phyloP scores from a whole-genome alignment of 2,329 filamentous ascomycete genomes.

The Alternaria tenuissima region DNA sequence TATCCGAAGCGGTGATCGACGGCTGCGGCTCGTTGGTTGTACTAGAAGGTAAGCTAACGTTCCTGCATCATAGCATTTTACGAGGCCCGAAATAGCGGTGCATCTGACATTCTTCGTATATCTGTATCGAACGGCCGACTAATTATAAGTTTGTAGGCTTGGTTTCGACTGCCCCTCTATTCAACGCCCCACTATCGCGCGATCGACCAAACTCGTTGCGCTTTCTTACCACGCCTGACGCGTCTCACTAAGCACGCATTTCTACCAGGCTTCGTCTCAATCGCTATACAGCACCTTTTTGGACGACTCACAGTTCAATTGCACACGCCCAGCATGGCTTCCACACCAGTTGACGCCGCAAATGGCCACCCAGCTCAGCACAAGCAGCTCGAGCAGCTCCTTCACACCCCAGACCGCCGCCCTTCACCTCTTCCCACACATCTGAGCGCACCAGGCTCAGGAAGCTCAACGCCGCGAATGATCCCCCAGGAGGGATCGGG shows the following conservation, averaged over 20 bases:
- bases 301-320: not conserved
- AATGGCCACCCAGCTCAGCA: conserved; percentile 52
- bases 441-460: conserved; percentile 72
- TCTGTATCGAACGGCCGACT: conserved; percentile 3
- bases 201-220: conserved; percentile 10
- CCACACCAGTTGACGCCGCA: conserved; percentile 43
- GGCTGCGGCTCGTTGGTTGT: conserved; percentile 12
- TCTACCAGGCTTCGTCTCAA: conserved; percentile 17
- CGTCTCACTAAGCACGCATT: conserved; percentile 20
- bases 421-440: conserved; percentile 91
- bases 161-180: conserved; percentile 10
- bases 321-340: conserved; percentile 37
- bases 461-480: conserved; percentile 67
- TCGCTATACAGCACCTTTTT: conserved; percentile 11
- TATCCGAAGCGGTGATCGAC: conserved; percentile 13
- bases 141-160: not conserved
- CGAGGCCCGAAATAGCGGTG: conserved; percentile 9
- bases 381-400: conserved; percentile 66
- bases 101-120: conserved; percentile 4
- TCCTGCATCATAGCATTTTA: conserved; percentile 1
- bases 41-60: conserved; percentile 7
- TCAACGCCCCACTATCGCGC: conserved; percentile 13
- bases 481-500: conserved; percentile 84
- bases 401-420: conserved; percentile 65
- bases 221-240: conserved; percentile 16